A percentile compares a stretch with the other conserved stretches of the same genome.
Conservation (phyloP, 495 filamentous ascomycete genomes). For the Penicillium manginii region DNA sequence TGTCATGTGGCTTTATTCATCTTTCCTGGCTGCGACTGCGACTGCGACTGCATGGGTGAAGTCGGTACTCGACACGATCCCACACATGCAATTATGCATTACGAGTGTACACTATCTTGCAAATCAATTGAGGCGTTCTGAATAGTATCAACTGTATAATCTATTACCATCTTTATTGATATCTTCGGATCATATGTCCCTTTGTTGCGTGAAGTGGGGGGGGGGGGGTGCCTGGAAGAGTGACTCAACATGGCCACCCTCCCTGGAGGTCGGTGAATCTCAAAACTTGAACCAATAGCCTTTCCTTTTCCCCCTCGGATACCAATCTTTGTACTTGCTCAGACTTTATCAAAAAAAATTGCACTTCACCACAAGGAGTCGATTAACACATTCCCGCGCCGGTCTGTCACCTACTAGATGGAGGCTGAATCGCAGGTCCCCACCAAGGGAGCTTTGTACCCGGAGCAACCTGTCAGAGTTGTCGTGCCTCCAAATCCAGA, state of each 20-base stretch:
- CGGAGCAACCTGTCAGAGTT: slow-evolving; percentile 19
- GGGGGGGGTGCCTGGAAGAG: not conserved
- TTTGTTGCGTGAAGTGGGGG: not conserved
- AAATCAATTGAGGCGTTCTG: not conserved
- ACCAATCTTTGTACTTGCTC: no score
- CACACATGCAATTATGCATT: slow-evolving; percentile 1
- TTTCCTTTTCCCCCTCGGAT: no score
- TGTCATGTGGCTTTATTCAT: not conserved
- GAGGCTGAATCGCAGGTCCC: slow-evolving; percentile 1
- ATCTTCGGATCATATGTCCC: no score
- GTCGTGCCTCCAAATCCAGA: slow-evolving; percentile 17
- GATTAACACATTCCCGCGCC: not conserved
- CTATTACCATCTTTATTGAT: no score
- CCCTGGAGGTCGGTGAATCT: not conserved
- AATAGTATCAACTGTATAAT: no score
- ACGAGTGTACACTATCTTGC: slow-evolving; percentile 4
- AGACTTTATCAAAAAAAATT: no score
- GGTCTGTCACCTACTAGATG: not conserved
- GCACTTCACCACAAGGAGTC: not conserved
- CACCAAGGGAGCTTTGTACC: slow-evolving; percentile 16
- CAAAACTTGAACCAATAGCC: not conserved
- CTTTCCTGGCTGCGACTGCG: not conserved
- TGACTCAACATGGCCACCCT: not conserved
- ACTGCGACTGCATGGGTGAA: not conserved
- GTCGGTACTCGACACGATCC: not conserved